These are phyloP conservation scores for Exophiala calicioides DNA, from an alignment of 2,329 filamentous ascomycete species.

Conservation along the genomic window DNA sequence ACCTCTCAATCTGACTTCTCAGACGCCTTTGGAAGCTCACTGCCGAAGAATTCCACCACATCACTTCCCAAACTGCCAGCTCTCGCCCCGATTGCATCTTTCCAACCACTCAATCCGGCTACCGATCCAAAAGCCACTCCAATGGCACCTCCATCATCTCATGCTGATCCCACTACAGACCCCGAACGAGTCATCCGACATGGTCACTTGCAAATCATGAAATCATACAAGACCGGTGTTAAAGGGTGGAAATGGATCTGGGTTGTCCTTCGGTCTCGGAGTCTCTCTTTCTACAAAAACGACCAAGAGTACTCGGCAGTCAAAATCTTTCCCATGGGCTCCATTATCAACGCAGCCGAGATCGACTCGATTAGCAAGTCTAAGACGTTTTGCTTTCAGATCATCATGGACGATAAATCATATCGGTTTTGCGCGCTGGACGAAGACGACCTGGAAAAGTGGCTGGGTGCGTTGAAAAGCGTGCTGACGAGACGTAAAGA, in stretches of 20 bases:
- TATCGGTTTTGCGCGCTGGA: slow-evolving; percentile 74
- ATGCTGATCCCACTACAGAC: slow-evolving; percentile 57
- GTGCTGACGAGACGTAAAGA: slow-evolving; percentile 32
- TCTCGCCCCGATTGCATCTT: slow-evolving; percentile 36
- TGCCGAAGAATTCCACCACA: slow-evolving; percentile 31
- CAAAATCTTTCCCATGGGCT: slow-evolving; percentile 75
- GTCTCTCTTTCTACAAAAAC: slow-evolving; percentile 88
- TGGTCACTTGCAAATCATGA: slow-evolving; percentile 82
- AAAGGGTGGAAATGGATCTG: slow-evolving; percentile 94
- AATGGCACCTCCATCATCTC: slow-evolving; percentile 61
- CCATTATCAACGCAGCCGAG: slow-evolving; percentile 86
- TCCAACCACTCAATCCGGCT: slow-evolving; percentile 14
- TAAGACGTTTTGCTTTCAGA: slow-evolving; percentile 83
- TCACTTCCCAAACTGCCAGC: slow-evolving; percentile 29
- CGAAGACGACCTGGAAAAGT: slow-evolving; percentile 80
- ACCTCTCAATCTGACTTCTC: slow-evolving; percentile 87
- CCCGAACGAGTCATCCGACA: slow-evolving; percentile 92
- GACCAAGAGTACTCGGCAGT: slow-evolving; percentile 84
- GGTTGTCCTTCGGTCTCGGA: slow-evolving; percentile 84
- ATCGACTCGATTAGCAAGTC: slow-evolving; percentile 83
- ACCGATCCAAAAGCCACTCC: slow-evolving; percentile 4
- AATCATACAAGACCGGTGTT: slow-evolving; percentile 73
- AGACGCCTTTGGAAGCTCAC: slow-evolving; percentile 50
- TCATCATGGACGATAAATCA: slow-evolving; percentile 89
- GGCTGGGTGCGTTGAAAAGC: slow-evolving; percentile 89